Conservation (phyloP, 192 early-diverging fungal species). For the Allomyces macrogynus region DNA sequence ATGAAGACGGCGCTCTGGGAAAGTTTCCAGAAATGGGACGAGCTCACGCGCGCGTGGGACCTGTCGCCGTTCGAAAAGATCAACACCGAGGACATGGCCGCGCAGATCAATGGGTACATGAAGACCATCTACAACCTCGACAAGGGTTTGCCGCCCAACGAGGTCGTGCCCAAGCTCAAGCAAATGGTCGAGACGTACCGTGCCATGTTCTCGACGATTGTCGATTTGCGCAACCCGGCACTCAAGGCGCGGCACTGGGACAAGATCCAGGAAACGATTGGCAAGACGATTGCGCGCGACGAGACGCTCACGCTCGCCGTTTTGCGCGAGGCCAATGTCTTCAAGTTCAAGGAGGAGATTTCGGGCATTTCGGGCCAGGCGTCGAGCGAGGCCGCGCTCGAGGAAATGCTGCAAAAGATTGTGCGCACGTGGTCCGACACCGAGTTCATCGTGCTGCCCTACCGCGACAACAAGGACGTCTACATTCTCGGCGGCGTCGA, state of each 20-base stretch:
- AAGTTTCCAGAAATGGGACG: conserved; percentile 31
- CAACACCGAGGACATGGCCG: conserved; percentile 32
- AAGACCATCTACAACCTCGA: conserved; percentile 36
- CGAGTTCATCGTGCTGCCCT: conserved; percentile 28
- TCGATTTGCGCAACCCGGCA: conserved; percentile 40
- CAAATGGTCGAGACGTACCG: conserved; percentile 29
- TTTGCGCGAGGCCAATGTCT: conserved; percentile 26
- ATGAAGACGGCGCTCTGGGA: conserved; percentile 36
- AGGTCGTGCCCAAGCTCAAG: conserved; percentile 38
- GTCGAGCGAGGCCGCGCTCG: conserved; percentile 31
- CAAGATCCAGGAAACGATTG: conserved; percentile 34
- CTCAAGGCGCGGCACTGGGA: conserved; percentile 38
- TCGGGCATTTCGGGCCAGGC: conserved; percentile 30
- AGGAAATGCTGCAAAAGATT: conserved; percentile 37
- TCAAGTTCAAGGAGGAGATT: conserved; percentile 41
- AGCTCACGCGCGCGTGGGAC: conserved; percentile 23
- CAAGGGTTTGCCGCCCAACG: conserved; percentile 44
- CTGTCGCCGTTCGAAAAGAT: conserved; percentile 23
- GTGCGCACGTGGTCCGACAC: conserved; percentile 33
- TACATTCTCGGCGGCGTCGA: conserved; percentile 37
- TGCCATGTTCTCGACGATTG: conserved; percentile 31
- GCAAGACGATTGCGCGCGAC: conserved; percentile 24
- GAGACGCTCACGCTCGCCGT: conserved; percentile 30
- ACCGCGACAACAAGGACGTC: conserved; percentile 38
- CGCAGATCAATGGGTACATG: conserved; percentile 24